Base-by-base conservation (phyloP, 768 basidiomycete species). In the Tylopilus cervinicoccineus region DNA sequence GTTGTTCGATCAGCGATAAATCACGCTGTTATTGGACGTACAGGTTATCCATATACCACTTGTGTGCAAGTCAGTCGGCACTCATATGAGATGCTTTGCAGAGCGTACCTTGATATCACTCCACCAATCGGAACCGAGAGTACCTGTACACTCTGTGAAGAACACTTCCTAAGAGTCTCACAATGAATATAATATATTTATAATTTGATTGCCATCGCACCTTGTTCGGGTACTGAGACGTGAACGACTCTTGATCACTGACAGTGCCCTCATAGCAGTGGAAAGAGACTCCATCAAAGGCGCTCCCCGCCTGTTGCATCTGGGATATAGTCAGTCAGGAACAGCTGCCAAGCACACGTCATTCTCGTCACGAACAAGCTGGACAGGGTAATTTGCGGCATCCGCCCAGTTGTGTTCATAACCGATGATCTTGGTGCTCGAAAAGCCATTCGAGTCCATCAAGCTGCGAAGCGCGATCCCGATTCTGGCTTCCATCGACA, bases 331-430 rank as follows among this genome's bases (percentile, higher is more conserved):
- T 32, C 12, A 22, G 6, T 61, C 27, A 57, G 43, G 5, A 13
- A 27, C 38, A 6, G 0, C 41, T 20, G 20, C 31, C 1, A 20
- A 32, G 2, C 26, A 19, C 1, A 12, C 3, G 26, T 6, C 3
- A 22, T 8, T 26, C 26, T n/a, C 16, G 28, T 38, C 22, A 63
- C 72, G 45, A 33, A 78, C 77, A 70, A 75, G 53, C 68, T 78
- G 67, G 2, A 83, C 73, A 0, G 87, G 81, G 54, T 88, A 88
- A 12, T 71, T 65, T 6, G 70, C 78, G 13, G 84, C 83, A 50
- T 79, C 75, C 43, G 74, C 69, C 88, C 88, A 90, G 58, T 90
- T 89, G 55, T 89, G 87, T 57, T 87, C 79, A 51, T 72, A 78
- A 20, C 85, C 87, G 28, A 88, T 72, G 32, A 89, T 71, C 64